Evolutionary conservation across 768 basidiomycete genomes (phyloP), one percentile per base, ranked within the genome.

Genomic region (Vishniacozyma victoriae): DNA sequence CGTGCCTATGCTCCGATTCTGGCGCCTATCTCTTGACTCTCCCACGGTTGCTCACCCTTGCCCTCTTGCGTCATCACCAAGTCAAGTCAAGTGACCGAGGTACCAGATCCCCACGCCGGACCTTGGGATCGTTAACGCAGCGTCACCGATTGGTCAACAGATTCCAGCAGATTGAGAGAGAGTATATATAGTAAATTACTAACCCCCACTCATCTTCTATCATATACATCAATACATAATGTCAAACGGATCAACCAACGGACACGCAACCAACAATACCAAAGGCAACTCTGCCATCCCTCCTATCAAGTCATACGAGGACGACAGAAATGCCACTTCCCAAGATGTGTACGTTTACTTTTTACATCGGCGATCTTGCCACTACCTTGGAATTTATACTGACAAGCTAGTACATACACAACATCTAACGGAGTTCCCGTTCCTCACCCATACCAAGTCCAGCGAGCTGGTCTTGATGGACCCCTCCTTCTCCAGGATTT

Each of bases 401-500:
- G 22, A 20, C 15, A 23, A 13, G 14, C n/a, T 27, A 63, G 62
- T 36, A 60, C 78, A 48, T 92, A 90, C 79, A 91, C 87, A 61
- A 86, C 87, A 45, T 88, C 86, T 44, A 87, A 80, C 62, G 90
- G 90, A 60, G 83, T 82, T 6, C 82, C 87, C 6, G 42, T 71
- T 29, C 50, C 62, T 14, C 61, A 64, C 42, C 60, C 61, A 1
- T 90, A 90, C 67, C 80, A 81, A 27, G 79, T 82, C 60, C 84
- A 90, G 73, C 80, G 86, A 37, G 76, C 85, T 24, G 87, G 90
- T 35, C 51, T 71, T 29, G 72, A 78, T 35, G 91, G 91, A 0
- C 88, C 90, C n/a, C 82, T 93, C 24, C 78, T 93, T 22, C 77
- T 95, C 35, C 89, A 93, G 74, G 89, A 71, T 45, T 70, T 72